These are phyloP conservation scores for Linum trigynum DNA, from an alignment of 345 rosid species.

Conservation along the genomic window DNA sequence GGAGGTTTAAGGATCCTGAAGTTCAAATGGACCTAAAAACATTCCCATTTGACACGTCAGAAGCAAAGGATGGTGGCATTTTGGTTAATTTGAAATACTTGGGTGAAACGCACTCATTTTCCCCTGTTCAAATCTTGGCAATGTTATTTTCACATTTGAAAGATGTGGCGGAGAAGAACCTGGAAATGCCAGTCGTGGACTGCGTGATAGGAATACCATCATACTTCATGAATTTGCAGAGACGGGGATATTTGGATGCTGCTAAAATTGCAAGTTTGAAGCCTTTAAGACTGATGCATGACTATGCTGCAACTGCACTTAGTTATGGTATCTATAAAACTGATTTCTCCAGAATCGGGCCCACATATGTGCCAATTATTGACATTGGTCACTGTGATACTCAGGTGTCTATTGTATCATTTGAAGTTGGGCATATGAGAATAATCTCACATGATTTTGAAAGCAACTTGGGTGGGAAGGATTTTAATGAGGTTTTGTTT, in stretches of 20 bases:
- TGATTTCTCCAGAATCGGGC: slow-evolving; percentile 36
- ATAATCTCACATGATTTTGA: slow-evolving; percentile 47
- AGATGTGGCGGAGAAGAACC: slow-evolving; percentile 37
- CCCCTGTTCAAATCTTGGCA: slow-evolving; percentile 37
- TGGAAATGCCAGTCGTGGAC: slow-evolving; percentile 38
- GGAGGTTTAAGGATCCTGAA: slow-evolving; percentile 32
- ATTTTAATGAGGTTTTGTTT: slow-evolving; percentile 49
- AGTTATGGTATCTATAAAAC: slow-evolving; percentile 56
- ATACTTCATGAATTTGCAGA: slow-evolving; percentile 48
- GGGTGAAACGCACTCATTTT: slow-evolving; percentile 34
- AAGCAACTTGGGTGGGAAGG: slow-evolving; percentile 48
- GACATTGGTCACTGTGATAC: slow-evolving; percentile 58
- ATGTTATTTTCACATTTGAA: slow-evolving; percentile 52
- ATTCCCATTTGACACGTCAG: slow-evolving; percentile 40
- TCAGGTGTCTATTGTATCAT: slow-evolving; percentile 43
- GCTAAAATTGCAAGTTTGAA: slow-evolving; percentile 46
- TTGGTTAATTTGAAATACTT: slow-evolving; percentile 33
- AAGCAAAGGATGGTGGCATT: slow-evolving; percentile 37
- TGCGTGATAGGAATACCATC: slow-evolving; percentile 57
- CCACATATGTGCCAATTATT: slow-evolving; percentile 36
- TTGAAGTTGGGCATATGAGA: slow-evolving; percentile 45
- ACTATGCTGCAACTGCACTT: slow-evolving; percentile 49
- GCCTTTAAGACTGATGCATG: slow-evolving; percentile 52
- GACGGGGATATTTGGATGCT: slow-evolving; percentile 46
- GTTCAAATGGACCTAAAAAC: slow-evolving; percentile 34